Conservation (phyloP, 495 filamentous ascomycete genomes). For the Xylaria castorea region DNA sequence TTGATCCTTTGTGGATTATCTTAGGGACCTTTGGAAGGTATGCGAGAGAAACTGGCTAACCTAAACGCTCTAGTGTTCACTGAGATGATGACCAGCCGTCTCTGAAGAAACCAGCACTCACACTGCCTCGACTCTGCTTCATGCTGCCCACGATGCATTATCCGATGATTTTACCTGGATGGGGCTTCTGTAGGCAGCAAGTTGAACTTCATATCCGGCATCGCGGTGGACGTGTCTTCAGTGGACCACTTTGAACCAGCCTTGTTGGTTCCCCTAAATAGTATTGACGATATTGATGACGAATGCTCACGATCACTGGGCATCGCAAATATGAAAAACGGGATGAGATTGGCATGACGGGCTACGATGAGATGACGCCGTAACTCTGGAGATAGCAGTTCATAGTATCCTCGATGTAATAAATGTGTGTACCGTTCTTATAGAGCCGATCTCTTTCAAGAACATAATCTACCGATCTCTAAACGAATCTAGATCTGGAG, state of each 20-base stretch:
- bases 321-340: not conserved
- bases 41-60: not conserved
- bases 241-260: not conserved
- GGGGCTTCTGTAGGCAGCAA: not conserved
- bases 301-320: not conserved
- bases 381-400: not conserved
- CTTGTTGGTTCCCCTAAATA: not conserved
- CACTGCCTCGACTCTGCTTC: not conserved
- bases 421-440: not conserved
- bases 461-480: not conserved
- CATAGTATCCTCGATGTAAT: not conserved
- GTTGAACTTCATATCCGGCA: not conserved
- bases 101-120: not conserved
- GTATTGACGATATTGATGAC: not conserved
- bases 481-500: not conserved
- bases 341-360: not conserved
- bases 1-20: not conserved
- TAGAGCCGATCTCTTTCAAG: not conserved
- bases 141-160: not conserved
- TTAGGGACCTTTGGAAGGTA: not conserved
- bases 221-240: not conserved
- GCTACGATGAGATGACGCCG: not conserved
- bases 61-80: not conserved
- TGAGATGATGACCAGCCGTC: constrained; percentile 20
- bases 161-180: not conserved